A percentile compares a stretch with the other conserved stretches of the same genome.
Conservation (phyloP, 495 filamentous ascomycete genomes). For the Bryoglossum gracile region DNA sequence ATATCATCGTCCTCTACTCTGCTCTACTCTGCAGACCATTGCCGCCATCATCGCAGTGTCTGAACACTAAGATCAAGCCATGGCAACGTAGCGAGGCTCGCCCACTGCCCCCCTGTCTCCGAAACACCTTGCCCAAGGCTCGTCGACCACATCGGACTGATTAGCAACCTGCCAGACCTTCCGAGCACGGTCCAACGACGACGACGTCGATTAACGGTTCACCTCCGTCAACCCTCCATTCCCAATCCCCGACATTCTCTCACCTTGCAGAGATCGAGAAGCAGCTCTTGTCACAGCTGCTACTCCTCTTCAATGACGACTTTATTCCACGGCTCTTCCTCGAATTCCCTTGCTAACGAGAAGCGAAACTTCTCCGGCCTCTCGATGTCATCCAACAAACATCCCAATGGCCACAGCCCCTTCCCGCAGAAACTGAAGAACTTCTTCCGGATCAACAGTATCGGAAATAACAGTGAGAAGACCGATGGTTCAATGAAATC, state of each 20-base stretch:
- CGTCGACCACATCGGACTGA: not conserved
- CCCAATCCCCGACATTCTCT: not conserved
- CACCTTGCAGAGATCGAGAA: conserved; percentile 5
- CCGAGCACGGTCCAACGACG: conserved; percentile 16
- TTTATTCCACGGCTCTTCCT: conserved; percentile 21
- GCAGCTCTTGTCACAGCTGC: conserved; percentile 24
- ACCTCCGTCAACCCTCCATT: not conserved
- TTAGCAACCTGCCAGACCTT: conserved; percentile 20
- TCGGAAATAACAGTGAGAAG: conserved; percentile 43
- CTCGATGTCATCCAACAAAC: conserved; percentile 24
- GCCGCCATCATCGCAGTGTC: too few species aligned
- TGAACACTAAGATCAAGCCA: too few species aligned
- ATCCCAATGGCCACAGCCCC: conserved; percentile 33
- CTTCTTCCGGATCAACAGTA: conserved; percentile 93
- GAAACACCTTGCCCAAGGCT: not conserved
- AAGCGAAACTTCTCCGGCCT: conserved; percentile 25
- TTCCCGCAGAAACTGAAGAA: conserved; percentile 88
- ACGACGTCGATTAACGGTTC: conserved; percentile 8
- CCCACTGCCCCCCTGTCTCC: conserved; percentile 3
- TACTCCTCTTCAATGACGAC: conserved; percentile 20
- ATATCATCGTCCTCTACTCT: too few species aligned
- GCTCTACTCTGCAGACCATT: too few species aligned
- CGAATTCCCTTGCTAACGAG: conserved; percentile 21
- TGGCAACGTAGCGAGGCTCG: not conserved
- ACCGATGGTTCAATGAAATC: conserved; percentile 28